Evolutionary conservation across 192 early-diverging fungal genomes (phyloP), one percentile per base, ranked within the genome.

Genomic region (Geosiphon pyriformis): DNA sequence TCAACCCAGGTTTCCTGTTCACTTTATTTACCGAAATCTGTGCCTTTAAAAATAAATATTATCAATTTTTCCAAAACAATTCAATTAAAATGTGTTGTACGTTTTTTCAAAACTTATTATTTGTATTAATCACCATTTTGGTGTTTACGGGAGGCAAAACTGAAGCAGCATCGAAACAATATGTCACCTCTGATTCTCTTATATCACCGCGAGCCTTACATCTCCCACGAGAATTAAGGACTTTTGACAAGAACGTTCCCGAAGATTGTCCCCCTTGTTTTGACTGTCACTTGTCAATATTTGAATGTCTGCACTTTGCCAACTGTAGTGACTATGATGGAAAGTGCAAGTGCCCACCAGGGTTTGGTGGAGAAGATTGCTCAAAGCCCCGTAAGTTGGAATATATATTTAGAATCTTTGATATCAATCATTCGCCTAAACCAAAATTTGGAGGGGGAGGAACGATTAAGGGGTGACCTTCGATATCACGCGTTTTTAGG

Each of bases 361-460:
- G 91, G 6, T 93, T 88, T 78, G 89, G 85, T 17, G 88, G 89
- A 10, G 81, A 85, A 29, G 85, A 91, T 49, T 93, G 91, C 62
- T 72, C 82, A 23, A 58, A 76, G 37, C 88, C 89, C 52, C 73
- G 85, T 85, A 80, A 76, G 73, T 70, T 61, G 20, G 12, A 6
- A 42, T 15, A 10, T 42, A 10, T 42, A 10, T 55, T 55, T 20
- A 2, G 0, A 55, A 29, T 20, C 18, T 55, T 11, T 55, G 27
- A 26, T 55, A 1, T n/a, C n/a, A n/a, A n/a, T n/a, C n/a, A n/a
- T n/a, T n/a, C n/a, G n/a, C n/a, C n/a, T n/a, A n/a, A n/a, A n/a
- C n/a, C n/a, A n/a, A n/a, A n/a, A n/a, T 55, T 55, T 23, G 27
- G 53, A 55, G 27, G 15, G 37, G 6, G 37, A 42, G n/a, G n/a